Evolutionary conservation across 2,329 filamentous ascomycete species (phyloP).

Genomic region (Lasiodiplodia hormozganensis): DNA sequence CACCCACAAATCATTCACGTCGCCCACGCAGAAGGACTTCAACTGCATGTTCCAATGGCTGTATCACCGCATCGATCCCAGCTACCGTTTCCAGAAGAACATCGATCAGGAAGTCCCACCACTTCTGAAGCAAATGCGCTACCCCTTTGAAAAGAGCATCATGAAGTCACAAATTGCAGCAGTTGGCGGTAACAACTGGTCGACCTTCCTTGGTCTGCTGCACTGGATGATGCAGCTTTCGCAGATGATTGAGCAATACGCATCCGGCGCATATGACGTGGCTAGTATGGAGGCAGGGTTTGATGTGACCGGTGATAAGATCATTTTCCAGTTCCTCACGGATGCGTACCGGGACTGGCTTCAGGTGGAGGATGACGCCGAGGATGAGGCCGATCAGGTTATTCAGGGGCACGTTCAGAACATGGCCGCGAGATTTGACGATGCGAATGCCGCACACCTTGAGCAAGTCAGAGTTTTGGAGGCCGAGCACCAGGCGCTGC

Average conservation of each 20-base stretch:
- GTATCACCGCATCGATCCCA: constrained; percentile 93
- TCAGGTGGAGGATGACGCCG: constrained; percentile 73
- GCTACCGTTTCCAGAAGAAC: constrained; percentile 89
- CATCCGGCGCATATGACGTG: constrained; percentile 81
- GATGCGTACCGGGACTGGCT: constrained; percentile 94
- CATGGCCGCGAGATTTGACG: constrained; percentile 89
- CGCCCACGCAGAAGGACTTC: constrained; percentile 97
- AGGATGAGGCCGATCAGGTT: constrained; percentile 86
- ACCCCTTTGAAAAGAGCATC: constrained; percentile 94
- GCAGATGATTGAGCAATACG: constrained; percentile 88
- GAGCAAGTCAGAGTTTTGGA: constrained; percentile 87
- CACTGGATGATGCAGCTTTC: constrained; percentile 99
- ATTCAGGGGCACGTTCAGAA: constrained; percentile 82
- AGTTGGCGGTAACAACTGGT: constrained; percentile 97
- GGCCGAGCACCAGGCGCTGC: constrained; percentile 79
- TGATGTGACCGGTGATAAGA: constrained; percentile 87
- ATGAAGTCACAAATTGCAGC: constrained; percentile 95
- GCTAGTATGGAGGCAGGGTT: constrained; percentile 87
- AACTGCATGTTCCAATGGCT: constrained; percentile 98
- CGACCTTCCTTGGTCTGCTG: constrained; percentile 87
- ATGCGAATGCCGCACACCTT: constrained; percentile 81
- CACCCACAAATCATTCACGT: constrained; percentile 89
- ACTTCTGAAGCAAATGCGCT: constrained; percentile 89
- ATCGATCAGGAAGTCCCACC: constrained; percentile 95
- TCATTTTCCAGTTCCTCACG: constrained; percentile 92